These are phyloP conservation scores for Galium porrigens DNA, from an alignment of 305 asterid genomes.

Conservation along the genomic window DNA sequence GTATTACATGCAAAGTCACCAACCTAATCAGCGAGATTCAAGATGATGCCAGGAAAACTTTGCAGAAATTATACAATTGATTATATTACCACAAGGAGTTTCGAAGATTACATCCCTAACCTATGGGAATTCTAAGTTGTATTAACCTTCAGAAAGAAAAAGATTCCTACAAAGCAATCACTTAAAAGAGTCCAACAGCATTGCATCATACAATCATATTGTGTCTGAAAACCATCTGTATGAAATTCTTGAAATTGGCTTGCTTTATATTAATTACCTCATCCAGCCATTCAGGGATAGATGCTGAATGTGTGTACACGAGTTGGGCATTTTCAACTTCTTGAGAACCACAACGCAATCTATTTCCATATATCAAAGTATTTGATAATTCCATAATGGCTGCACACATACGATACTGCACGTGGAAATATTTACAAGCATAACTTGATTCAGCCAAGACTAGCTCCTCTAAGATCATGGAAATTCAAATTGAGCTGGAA, in stretches of 20 bases:
- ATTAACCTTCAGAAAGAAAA: not conserved
- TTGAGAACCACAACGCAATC: conserved; percentile 75
- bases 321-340: conserved; percentile 68
- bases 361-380: conserved; percentile 78
- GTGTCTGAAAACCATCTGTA: not conserved
- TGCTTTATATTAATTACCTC: conserved; percentile 36
- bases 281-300: conserved; percentile 59
- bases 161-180: not conserved
- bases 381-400: conserved; percentile 85
- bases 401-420: conserved; percentile 97
- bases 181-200: not conserved
- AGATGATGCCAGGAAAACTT: not conserved
- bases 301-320: conserved; percentile 33
- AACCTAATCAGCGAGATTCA: not conserved
- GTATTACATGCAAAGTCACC: not conserved
- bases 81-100: not conserved
- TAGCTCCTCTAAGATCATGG: conserved; percentile 7
- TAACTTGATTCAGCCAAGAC: conserved; percentile 10
- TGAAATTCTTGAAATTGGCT: not conserved
- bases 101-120: not conserved
- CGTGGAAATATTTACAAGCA: conserved; percentile 20
- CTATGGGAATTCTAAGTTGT: not conserved
- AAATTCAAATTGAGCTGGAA: conserved; percentile 13
- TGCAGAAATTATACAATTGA: not conserved
- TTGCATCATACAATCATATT: not conserved